Evolutionary conservation across 2,329 filamentous ascomycete genomes (phyloP).

Genomic region (Zasmidium cellare): DNA sequence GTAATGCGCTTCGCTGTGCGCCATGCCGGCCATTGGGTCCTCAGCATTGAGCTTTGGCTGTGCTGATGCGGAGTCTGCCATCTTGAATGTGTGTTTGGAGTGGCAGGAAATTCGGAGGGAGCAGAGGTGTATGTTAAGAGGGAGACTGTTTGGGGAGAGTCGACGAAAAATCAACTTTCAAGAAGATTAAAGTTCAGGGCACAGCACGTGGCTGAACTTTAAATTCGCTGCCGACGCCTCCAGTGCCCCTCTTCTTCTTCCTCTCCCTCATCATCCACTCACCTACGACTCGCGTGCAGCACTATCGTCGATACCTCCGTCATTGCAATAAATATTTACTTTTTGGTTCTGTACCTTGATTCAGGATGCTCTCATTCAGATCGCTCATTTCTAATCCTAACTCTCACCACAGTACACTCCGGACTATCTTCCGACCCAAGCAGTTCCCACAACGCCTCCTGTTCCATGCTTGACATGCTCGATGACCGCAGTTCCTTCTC

Average conservation of each 20-base stretch:
- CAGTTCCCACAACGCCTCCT: not conserved
- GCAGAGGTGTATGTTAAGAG: not conserved
- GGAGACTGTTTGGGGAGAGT: not conserved
- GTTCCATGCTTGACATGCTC: not conserved
- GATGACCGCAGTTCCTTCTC: not conserved
- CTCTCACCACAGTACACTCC: not conserved
- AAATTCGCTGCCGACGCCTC: conserved; percentile 2
- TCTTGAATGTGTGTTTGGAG: not conserved
- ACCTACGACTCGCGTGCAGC: not conserved
- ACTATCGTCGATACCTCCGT: not conserved
- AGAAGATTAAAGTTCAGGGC: not conserved
- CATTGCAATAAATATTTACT: not conserved
- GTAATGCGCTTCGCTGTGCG: conserved; percentile 97
- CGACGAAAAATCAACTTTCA: conserved; percentile 2
- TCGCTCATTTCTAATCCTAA: not conserved
- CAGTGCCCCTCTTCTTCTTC: not conserved
- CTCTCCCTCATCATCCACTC: not conserved
- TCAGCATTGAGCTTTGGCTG: conserved; percentile 16
- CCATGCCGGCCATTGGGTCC: conserved; percentile 63
- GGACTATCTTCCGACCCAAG: not conserved
- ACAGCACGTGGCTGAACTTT: not conserved
- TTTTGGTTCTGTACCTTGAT: not conserved
- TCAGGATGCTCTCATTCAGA: not conserved
- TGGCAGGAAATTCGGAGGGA: not conserved
- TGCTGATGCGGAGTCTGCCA: conserved; percentile 13